Base-by-base conservation (phyloP, 1,139 yeast genomes). In the Candida sanyaensis region DNA sequence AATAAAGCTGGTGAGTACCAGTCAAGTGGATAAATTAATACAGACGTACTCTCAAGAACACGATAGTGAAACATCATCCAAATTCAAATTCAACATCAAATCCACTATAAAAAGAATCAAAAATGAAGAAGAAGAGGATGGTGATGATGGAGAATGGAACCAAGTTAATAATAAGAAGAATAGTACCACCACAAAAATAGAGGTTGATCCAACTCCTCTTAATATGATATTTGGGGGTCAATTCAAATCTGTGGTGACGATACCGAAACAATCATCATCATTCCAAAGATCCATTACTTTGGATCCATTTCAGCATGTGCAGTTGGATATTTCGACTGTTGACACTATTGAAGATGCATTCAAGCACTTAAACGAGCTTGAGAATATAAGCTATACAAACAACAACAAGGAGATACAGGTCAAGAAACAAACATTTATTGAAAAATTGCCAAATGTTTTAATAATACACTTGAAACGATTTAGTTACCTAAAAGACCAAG, bases 231-330 rank as follows among this genome's bases (percentile, higher is more conserved):
- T 93, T 68, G 97, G 97, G 13, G 99, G 99, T 17, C 91, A 87
- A 62, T 90, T 92, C 74, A 83, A 93, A 62, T 88, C 96, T 28
- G 92, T 88, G 13, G 74, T 92, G 46, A 83, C 83, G 48, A 77
- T 88, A 23, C 89, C 96, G 11, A 81, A 78, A 50, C 37, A 38
- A 40, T 75, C 73, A 48, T 82, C 81, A 53, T 76, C 83, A 17
- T 72, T 64, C 49, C 69, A 68, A 49, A 83, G 80, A 55, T 81
- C 86, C 4, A 86, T 93, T 36, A 92, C 97, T 0, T 69, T 90
- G 50, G 99, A 93, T 64, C 99, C 99, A 36, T 93, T 89, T 68
- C 96, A 89, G 72, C 95, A 93, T 57, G 83, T 93, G 28, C 98
- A 91, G 65, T 75, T 95, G 51, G 98, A 95, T 62, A 90, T 93